Evolutionary conservation across 805 yeast species (phyloP).

Genomic region (Dipodascus geniculatus): DNA sequence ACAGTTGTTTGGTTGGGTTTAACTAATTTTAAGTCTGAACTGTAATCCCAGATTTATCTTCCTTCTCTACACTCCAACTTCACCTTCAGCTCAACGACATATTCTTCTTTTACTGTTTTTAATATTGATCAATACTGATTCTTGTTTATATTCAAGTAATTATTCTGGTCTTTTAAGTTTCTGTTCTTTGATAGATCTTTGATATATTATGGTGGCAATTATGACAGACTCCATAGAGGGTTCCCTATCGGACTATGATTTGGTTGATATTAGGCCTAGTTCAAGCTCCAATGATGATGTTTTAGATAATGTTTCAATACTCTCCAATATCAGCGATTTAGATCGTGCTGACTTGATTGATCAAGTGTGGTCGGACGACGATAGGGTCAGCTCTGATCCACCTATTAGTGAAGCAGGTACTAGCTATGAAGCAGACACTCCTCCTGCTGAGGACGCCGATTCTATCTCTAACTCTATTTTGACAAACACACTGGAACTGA

Average conservation of each 20-base stretch:
- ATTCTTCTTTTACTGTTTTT: too few species aligned
- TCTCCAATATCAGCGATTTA: not conserved
- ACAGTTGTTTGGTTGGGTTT: not conserved
- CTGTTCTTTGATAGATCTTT: too few species aligned
- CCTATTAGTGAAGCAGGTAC: not conserved
- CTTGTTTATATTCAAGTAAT: not conserved
- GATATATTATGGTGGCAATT: not conserved
- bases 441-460: not conserved
- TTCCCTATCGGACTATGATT: not conserved
- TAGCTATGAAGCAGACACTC: not conserved
- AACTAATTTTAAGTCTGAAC: not conserved
- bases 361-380: not conserved
- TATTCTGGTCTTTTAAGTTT: not conserved
- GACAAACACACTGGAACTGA: not conserved
- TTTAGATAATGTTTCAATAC: not conserved
- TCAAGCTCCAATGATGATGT: not conserved
- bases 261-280: not conserved
- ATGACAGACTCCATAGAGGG: constrained; percentile 1
- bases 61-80: not conserved
- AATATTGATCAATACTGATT: not conserved
- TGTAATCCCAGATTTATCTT: not conserved
- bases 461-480: not conserved
- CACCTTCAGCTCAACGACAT: not conserved
- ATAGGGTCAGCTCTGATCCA: not conserved
- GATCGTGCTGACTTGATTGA: not conserved